These are phyloP conservation scores for Hippophae tibetana DNA, from an alignment of 306 rosid species.

Conservation along the genomic window DNA sequence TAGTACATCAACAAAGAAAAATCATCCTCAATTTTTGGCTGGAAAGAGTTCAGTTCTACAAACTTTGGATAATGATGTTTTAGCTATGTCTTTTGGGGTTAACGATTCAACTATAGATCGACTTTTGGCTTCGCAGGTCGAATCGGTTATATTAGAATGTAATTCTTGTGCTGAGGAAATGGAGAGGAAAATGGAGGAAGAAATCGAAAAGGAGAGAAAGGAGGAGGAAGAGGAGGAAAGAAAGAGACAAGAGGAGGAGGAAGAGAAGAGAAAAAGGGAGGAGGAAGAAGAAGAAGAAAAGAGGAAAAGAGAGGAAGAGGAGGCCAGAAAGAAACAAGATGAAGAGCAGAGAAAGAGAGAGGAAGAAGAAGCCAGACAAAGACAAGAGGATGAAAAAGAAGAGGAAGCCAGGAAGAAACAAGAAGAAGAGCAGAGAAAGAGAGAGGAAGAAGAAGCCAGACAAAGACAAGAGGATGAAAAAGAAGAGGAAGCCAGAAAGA, in stretches of 20 bases:
- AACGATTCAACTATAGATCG: slow-evolving; percentile 32
- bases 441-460: too few species aligned
- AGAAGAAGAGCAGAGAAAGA: too few species aligned
- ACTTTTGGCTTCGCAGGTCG: slow-evolving; percentile 34
- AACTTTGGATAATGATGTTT: slow-evolving; percentile 32
- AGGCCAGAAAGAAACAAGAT: too few species aligned
- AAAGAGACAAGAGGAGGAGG: slow-evolving; percentile 10
- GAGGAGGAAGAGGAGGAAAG: slow-evolving; percentile 18
- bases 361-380: too few species aligned
- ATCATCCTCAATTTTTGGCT: slow-evolving; percentile 56
- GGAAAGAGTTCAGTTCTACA: slow-evolving; percentile 56
- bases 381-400: too few species aligned
- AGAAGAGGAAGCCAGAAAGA: too few species aligned
- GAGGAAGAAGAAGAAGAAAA: not conserved
- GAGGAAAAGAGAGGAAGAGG: too few species aligned
- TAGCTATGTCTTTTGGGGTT: slow-evolving; percentile 63
- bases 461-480: too few species aligned
- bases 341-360: too few species aligned
- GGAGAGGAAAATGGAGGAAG: slow-evolving; percentile 47
- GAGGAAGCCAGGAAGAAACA: too few species aligned
- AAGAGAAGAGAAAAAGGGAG: not conserved
- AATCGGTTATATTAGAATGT: slow-evolving; percentile 55
- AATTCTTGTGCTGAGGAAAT: slow-evolving; percentile 80
- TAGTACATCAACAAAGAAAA: slow-evolving; percentile 42
- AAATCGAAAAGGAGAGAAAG: slow-evolving; percentile 22